phyloP scores from a whole-genome alignment of 1,284 basidiomycete species.

The Puccinia triticina region DNA sequence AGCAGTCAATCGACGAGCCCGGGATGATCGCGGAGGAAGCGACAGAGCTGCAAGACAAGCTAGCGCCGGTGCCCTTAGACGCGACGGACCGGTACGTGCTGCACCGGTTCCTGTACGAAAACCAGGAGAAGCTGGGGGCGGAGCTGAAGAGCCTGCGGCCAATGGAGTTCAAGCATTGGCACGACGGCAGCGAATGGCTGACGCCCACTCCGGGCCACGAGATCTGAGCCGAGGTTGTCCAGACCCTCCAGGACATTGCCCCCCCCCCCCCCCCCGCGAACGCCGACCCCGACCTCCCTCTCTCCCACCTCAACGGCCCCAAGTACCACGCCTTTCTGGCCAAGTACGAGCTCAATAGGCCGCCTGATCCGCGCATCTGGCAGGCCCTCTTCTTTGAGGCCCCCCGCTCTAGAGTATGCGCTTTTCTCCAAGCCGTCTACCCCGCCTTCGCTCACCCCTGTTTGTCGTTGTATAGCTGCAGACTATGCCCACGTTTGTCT shows the following conservation, averaged over 20 bases:
- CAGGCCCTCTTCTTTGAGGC: constrained; percentile 43
- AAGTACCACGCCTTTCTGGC: constrained; percentile 40
- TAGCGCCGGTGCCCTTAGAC: constrained; percentile 64
- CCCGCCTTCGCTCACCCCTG: neutral
- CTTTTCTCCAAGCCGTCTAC: neutral
- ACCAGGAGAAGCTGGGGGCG: constrained; percentile 80
- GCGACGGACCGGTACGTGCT: constrained; percentile 78
- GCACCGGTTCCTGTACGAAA: constrained; percentile 78
- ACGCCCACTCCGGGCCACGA: constrained; percentile 69
- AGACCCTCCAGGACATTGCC: constrained; percentile 74
- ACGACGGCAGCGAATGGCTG: constrained; percentile 58
- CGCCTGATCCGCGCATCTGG: constrained; percentile 46
- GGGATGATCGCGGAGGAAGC: neutral
- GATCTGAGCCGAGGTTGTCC: constrained; percentile 75
- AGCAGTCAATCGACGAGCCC: constrained; percentile 40
- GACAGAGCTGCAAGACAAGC: constrained; percentile 16
- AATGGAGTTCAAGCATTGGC: constrained; percentile 50
- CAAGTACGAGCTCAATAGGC: constrained; percentile 39
- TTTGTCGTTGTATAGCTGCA: constrained; percentile 13
- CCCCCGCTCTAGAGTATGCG: constrained; percentile 39
- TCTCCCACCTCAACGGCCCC: constrained; percentile 3
- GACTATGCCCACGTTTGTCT: constrained; percentile 37
- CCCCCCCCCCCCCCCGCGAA: constrained; percentile 67
- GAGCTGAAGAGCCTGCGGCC: constrained; percentile 67
- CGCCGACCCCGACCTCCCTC: constrained; percentile 64